A percentile compares a stretch with the other conserved stretches of the same genome.
phyloP scores from a whole-genome alignment of 495 filamentous ascomycete species.

The Xylaria scruposa region DNA sequence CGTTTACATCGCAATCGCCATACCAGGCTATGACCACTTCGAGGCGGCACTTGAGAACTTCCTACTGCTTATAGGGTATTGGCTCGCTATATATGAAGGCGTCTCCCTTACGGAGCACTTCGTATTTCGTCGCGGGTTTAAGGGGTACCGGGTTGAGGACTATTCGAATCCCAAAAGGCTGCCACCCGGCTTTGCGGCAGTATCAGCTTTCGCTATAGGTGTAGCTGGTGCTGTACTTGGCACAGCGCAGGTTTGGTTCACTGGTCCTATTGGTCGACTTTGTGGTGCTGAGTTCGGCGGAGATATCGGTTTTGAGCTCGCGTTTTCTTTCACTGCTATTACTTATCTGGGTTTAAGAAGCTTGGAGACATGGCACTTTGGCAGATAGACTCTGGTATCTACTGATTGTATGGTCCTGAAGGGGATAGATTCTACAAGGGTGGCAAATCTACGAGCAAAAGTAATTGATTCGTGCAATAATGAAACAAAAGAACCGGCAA shows the following conservation, averaged over 20 bases:
- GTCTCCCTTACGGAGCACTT: slow-evolving; percentile 78
- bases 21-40: slow-evolving; percentile 80
- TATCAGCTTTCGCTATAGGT: slow-evolving; percentile 70
- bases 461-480: not conserved
- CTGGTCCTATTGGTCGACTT: slow-evolving; percentile 71
- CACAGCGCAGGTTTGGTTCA: slow-evolving; percentile 80
- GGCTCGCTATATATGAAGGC: slow-evolving; percentile 82
- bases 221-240: slow-evolving; percentile 76
- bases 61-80: slow-evolving; percentile 82
- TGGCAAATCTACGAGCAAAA: not conserved
- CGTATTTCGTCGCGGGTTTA: slow-evolving; percentile 70
- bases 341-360: slow-evolving; percentile 56
- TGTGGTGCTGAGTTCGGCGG: slow-evolving; percentile 68
- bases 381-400: slow-evolving; percentile 38
- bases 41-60: slow-evolving; percentile 76
- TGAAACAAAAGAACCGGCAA: too few species aligned
- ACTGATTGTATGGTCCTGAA: not conserved
- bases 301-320: slow-evolving; percentile 80
- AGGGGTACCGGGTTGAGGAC: slow-evolving; percentile 65
- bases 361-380: slow-evolving; percentile 63
- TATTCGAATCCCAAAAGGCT: slow-evolving; percentile 67
- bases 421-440: not conserved
- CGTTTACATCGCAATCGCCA: slow-evolving; percentile 76
- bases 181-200: slow-evolving; percentile 74
- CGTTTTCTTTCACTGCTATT: slow-evolving; percentile 59